phyloP scores from a whole-genome alignment of 441 rosid species.

The Lepidium campestre region DNA sequence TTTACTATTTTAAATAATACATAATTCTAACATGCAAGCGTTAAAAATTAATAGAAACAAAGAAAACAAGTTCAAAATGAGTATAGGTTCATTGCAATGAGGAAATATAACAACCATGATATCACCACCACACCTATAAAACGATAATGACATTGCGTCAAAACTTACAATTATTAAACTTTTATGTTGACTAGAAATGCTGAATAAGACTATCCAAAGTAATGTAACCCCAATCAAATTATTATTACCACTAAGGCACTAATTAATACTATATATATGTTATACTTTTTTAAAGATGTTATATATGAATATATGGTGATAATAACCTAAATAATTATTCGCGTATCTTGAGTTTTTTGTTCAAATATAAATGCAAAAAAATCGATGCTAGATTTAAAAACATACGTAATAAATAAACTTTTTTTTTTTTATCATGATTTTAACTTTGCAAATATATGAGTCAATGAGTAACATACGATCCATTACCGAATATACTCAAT shows the following conservation, averaged over 20 bases:
- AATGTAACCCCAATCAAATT: slow-evolving; percentile 8
- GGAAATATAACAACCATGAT: neutral
- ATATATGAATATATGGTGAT: too few species aligned
- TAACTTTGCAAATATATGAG: neutral
- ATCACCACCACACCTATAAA: neutral
- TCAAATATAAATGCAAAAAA: too few species aligned
- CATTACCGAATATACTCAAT: neutral
- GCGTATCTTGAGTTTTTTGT: too few species aligned
- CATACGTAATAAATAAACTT: too few species aligned
- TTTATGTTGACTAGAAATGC: neutral
- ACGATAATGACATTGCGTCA: slow-evolving; percentile 6
- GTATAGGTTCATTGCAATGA: neutral
- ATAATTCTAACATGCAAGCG: neutral
- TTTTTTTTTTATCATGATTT: too few species aligned
- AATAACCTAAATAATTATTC: too few species aligned
- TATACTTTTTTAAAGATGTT: too few species aligned
- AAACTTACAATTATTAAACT: slow-evolving; percentile 15
- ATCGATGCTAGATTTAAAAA: too few species aligned
- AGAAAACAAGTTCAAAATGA: neutral
- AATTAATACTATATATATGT: too few species aligned
- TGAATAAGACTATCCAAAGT: slow-evolving; percentile 24
- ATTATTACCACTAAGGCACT: too few species aligned
- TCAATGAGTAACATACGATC: neutral
- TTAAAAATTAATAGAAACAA: neutral
- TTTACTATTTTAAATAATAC: too few species aligned